These are phyloP conservation scores for Colletotrichum lupini DNA, from an alignment of 2,329 filamentous ascomycete species.

Conservation along the genomic window DNA sequence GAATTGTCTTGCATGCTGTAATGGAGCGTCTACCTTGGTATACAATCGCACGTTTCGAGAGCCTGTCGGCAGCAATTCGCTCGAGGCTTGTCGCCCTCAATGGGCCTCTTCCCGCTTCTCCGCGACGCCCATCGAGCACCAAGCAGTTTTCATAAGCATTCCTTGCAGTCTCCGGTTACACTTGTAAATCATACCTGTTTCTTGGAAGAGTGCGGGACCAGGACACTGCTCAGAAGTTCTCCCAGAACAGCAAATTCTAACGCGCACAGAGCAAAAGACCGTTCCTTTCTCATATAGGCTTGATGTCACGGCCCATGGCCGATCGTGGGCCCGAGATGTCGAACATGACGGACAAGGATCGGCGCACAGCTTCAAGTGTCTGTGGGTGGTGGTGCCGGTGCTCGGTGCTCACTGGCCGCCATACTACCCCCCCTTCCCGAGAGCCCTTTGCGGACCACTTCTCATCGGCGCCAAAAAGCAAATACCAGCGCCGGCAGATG, in stretches of 20 bases:
- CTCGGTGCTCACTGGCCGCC: conserved; percentile 18
- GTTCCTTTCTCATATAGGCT: conserved; percentile 6
- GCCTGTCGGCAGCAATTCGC: conserved; percentile 9
- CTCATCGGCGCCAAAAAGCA: conserved; percentile 25
- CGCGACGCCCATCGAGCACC: background rate
- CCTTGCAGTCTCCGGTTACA: background rate
- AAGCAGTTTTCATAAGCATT: background rate
- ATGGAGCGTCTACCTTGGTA: conserved; percentile 14
- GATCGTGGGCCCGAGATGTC: conserved; percentile 24
- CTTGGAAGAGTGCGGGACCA: conserved; percentile 7
- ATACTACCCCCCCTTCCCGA: background rate
- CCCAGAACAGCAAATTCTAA: background rate
- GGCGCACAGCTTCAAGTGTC: conserved; percentile 32
- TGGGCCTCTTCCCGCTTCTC: conserved; percentile 7
- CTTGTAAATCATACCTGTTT: background rate
- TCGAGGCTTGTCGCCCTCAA: background rate
- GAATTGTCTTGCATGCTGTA: conserved; percentile 8
- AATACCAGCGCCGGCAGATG: conserved; percentile 18
- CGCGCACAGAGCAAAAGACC: conserved; percentile 15
- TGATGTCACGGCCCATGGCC: conserved; percentile 21
- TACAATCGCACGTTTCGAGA: conserved; percentile 25
- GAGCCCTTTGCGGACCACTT: conserved; percentile 5
- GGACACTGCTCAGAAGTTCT: background rate
- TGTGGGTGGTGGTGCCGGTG: conserved; percentile 24
- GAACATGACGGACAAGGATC: conserved; percentile 29